phyloP scores from a whole-genome alignment of 441 rosid species.

The Lepidium campestre region DNA sequence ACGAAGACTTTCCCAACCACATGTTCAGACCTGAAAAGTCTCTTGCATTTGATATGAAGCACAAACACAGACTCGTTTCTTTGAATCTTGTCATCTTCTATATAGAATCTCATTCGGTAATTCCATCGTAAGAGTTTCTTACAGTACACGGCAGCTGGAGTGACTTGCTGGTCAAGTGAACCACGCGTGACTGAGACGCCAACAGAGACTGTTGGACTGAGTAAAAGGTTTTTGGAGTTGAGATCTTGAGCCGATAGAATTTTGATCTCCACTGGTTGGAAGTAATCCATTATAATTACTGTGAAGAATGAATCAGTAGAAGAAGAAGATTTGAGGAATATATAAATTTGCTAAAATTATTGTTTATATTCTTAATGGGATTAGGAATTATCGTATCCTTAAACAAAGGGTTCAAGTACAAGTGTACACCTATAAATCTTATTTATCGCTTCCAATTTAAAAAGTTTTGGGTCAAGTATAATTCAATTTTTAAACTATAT shows the following conservation, averaged over 20 bases:
- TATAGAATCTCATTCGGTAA: conserved; percentile 14
- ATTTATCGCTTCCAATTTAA: neutral
- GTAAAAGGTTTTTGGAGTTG: conserved; percentile 13
- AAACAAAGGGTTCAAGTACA: neutral
- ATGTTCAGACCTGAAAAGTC: conserved; percentile 1
- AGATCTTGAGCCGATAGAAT: conserved; percentile 25
- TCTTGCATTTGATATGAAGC: conserved; percentile 21
- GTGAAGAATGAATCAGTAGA: neutral
- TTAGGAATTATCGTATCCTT: conserved; percentile 7
- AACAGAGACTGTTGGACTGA: conserved; percentile 21
- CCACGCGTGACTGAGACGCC: conserved; percentile 23
- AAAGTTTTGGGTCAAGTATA: neutral
- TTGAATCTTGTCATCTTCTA: conserved; percentile 21
- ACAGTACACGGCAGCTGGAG: conserved; percentile 9
- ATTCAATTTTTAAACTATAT: too few relatives aligned
- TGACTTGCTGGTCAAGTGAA: conserved; percentile 23
- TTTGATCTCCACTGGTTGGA: conserved; percentile 22
- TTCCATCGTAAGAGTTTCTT: conserved; percentile 21
- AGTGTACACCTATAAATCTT: neutral
- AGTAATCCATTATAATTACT: conserved; percentile 3
- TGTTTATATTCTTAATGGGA: conserved; percentile 10
- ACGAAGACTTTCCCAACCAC: conserved; percentile 21
- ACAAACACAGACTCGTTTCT: conserved; percentile 23
- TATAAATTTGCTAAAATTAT: neutral
- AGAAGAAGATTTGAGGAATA: neutral